Evolutionary conservation across 257 asterid genomes (phyloP).

Genomic region (Solanum lignicaule): DNA sequence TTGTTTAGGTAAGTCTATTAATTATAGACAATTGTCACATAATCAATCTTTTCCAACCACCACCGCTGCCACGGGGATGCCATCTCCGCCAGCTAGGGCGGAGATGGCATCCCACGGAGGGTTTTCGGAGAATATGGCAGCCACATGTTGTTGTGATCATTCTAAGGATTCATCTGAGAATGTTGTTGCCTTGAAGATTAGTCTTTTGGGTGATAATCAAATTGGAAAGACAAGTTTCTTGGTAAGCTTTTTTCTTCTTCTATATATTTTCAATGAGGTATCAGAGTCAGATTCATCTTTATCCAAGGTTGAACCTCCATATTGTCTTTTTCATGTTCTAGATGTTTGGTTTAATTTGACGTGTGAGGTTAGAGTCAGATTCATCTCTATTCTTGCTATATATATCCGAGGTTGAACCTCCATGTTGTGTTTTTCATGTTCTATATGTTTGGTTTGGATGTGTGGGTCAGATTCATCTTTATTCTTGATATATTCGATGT

Average conservation of each 20-base stretch:
- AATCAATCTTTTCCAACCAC: background rate
- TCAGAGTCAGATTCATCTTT: background rate
- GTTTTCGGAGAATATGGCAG: background rate
- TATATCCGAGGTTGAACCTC: background rate
- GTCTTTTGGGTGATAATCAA: slow-evolving; percentile 50
- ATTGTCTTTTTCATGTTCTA: background rate
- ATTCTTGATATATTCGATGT: background rate
- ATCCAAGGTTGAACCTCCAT: background rate
- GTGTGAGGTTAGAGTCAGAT: background rate
- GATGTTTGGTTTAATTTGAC: background rate
- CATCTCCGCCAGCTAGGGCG: slow-evolving; percentile 3
- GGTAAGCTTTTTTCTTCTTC: slow-evolving; percentile 10
- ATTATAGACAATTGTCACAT: slow-evolving; percentile 31
- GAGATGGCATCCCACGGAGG: background rate
- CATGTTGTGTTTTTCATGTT: background rate
- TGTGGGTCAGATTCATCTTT: background rate
- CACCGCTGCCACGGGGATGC: background rate
- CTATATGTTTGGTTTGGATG: background rate
- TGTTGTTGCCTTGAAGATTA: slow-evolving; percentile 51
- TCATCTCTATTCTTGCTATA: background rate
- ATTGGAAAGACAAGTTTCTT: slow-evolving; percentile 61
- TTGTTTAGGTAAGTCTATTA: slow-evolving; percentile 41
- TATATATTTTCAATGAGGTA: background rate
- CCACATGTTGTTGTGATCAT: slow-evolving; percentile 11
- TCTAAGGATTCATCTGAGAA: slow-evolving; percentile 38